Base-by-base conservation (phyloP, 306 rosid genomes). In the Rubus idaeus region DNA sequence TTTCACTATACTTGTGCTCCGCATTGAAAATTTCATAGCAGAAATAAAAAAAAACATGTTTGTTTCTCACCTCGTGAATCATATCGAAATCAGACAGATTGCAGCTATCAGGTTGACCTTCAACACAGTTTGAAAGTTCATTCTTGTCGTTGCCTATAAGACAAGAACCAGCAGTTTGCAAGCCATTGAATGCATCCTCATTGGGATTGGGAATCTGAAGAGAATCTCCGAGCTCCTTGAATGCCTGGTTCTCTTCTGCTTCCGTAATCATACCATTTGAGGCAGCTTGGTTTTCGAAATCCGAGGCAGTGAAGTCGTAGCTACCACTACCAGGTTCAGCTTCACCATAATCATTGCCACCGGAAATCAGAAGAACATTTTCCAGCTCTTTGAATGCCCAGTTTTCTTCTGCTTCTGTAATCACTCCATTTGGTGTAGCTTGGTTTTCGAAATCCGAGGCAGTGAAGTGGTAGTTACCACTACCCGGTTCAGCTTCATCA, bases 401-500 rank as follows among this genome's bases (percentile, higher is more conserved):
- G 26, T 6, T 3, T 55, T 20, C 39, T 5, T 72, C 40, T 11
- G 10, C 18, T 5, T 20, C 16, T 4, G 53, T 45, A 73, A 56
- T 55, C 52, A 55, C 20, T 20, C 56, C 23, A 55, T 9, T 64
- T 10, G 53, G 35, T 37, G 70, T 14, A 65, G 47, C 70, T 40
- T 40, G 70, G 17, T 40, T 20, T 18, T 56, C 70, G 8, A 45
- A 16, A 65, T 7, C 37, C 7, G 10, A 8, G 70, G 14, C 35
- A 30, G 1, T 30, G 35, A 30, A 0, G 35, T 30, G 2, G 35
- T 2, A 30, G 35, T 2, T 30, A 30, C 35, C 18, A 72, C 66
- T 73, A 55, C 80, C 83, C n/a, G 80, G 51, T 40, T 81, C 83
- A 20, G 71, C 81, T 61, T 80, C 85, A 56, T 49, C 71, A 41